Evolutionary conservation across 306 rosid species (phyloP), one percentile per base, ranked within the genome.

Genomic region (Neltuma alba): DNA sequence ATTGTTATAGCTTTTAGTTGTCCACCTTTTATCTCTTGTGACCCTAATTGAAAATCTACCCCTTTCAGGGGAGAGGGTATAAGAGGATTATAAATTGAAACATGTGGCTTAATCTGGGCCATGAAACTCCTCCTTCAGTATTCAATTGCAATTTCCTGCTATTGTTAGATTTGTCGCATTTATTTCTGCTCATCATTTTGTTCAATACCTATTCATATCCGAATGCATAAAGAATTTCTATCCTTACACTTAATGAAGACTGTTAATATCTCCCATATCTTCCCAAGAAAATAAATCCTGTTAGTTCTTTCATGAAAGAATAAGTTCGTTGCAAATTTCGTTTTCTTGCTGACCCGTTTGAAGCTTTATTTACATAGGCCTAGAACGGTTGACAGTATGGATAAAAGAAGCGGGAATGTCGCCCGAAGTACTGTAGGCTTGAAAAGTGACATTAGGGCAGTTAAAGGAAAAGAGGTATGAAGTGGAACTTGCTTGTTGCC

Each of bases 391-490:
- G 88, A 84, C 58, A 69, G 65, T 69, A 27, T 37, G 37, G 93
- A 87, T 33, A 92, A 80, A 88, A 85, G 84, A 90, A 85, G 80
- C 64, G 82, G 76, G 48, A 85, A 83, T 82, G 79, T 73, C 38
- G 88, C 71, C 30, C 84, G 79, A 42, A 74, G 81, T 74, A 62
- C 88, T 71, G 30, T 77, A 73, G 85, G 86, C 40, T 81, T 75
- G 40, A 91, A 82, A 86, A 85, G 87, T 71, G 91, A 80, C 70
- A 85, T 69, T 40, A 79, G 82, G 76, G 42, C 78, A 50, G 93
- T 66, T 70, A 92, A 84, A 87, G 81, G 87, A 45, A 87, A 85
- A 66, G 88, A 88, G 97, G 97, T 92, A 85, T 9, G 45, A 33
- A 79, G 37, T 77, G 42, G 8, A 71, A 41, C 70, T 88, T 76